A percentile compares a stretch with the other conserved stretches of the same genome.
These are phyloP conservation scores for Picea glauca DNA, from an alignment of 75 land plant species.

Conservation along the genomic window DNA sequence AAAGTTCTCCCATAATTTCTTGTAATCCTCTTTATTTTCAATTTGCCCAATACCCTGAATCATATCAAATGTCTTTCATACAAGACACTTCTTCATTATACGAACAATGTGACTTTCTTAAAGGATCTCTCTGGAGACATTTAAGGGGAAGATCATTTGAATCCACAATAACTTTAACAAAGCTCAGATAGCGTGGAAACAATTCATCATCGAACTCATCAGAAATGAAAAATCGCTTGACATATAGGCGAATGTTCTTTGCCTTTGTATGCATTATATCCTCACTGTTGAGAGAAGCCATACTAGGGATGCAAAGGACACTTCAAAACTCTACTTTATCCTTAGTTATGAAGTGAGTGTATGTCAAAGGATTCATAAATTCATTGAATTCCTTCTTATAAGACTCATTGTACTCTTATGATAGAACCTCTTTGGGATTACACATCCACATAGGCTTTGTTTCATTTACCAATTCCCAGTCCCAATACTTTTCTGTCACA, in stretches of 20 bases:
- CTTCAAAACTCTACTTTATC: slow-evolving; percentile 95
- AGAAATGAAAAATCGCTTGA: slow-evolving; percentile 70
- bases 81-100: no score
- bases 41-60: no score
- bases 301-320: slow-evolving; percentile 83
- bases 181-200: slow-evolving; percentile 94
- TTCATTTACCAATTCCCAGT: slow-evolving; percentile 90
- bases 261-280: slow-evolving; percentile 70
- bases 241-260: slow-evolving; percentile 85
- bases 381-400: slow-evolving; percentile 87
- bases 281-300: slow-evolving; percentile 85
- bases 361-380: slow-evolving; percentile 71
- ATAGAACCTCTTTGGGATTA: slow-evolving; percentile 63
- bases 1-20: no score
- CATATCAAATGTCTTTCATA: no score
- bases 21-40: no score
- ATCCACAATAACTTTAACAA: slow-evolving; percentile 96
- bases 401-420: slow-evolving; percentile 74
- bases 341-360: slow-evolving; percentile 87
- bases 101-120: no score
- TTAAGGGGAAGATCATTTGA: slow-evolving; percentile 96
- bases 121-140: slow-evolving; percentile 94
- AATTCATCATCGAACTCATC: slow-evolving; percentile 64
- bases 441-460: slow-evolving; percentile 95
- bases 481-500: slow-evolving; percentile 81